phyloP scores from a whole-genome alignment of 331 rosid species.

The Malus hybrid region DNA sequence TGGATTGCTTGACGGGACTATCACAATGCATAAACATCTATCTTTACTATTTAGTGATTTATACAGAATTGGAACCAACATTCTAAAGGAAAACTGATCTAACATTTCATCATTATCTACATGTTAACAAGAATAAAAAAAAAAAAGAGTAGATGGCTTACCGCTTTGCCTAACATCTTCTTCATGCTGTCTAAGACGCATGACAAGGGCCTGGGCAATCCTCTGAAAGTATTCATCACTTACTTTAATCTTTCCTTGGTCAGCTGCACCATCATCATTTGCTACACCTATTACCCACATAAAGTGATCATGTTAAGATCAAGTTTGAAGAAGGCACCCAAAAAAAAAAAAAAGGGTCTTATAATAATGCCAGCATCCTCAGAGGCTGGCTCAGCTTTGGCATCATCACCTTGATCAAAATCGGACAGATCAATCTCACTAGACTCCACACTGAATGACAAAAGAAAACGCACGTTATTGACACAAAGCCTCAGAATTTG shows the following conservation, averaged over 20 bases:
- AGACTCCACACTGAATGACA: constrained; percentile 79
- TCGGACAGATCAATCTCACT: constrained; percentile 90
- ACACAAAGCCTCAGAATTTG: not conserved
- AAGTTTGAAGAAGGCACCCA: not conserved
- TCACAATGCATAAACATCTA: not conserved
- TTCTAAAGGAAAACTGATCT: not conserved
- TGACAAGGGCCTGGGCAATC: constrained; percentile 79
- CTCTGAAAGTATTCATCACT: constrained; percentile 81
- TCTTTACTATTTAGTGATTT: not conserved
- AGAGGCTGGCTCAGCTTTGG: not conserved
- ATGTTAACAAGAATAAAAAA: constrained; percentile 8
- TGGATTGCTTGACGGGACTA: not conserved
- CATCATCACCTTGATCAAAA: constrained; percentile 52
- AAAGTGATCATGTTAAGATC: not conserved
- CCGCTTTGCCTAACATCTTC: constrained; percentile 55
- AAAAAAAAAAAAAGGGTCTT: not conserved
- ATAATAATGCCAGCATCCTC: constrained; percentile 35
- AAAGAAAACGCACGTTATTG: constrained; percentile 3
- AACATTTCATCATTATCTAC: not conserved
- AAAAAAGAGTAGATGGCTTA: constrained; percentile 16
- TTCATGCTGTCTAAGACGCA: constrained; percentile 90
- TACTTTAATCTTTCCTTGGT: constrained; percentile 47
- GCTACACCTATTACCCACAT: constrained; percentile 30
- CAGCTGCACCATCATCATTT: constrained; percentile 32
- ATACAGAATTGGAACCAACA: not conserved